Percentiles rank a stretch among this genome's conserved stretches.
phyloP scores from a whole-genome alignment of 2,329 filamentous ascomycete genomes.

The Didymella glomerata region DNA sequence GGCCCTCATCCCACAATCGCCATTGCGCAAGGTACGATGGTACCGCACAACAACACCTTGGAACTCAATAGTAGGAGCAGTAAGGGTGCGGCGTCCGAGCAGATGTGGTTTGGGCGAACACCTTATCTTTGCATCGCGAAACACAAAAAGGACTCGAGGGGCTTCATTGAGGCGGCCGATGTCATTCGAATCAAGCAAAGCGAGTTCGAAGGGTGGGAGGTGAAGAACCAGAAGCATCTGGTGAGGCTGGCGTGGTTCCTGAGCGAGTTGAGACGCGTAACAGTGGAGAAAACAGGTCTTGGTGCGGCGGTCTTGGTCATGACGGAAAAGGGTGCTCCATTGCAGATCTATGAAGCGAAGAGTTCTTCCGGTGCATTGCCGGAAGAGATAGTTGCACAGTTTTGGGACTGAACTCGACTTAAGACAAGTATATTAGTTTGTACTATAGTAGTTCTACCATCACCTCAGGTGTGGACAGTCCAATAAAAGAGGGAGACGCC shows the following conservation, averaged over 20 bases:
- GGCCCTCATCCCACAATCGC: neutral
- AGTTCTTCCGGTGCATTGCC: neutral
- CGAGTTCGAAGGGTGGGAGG: slow-evolving; percentile 2
- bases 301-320: slow-evolving; percentile 8
- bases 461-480: neutral
- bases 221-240: neutral
- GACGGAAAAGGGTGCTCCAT: slow-evolving; percentile 7
- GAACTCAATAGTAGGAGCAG: neutral
- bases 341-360: slow-evolving; percentile 8
- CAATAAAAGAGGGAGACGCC: neutral
- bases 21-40: neutral
- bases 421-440: neutral
- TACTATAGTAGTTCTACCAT: neutral
- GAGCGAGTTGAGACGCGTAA: neutral
- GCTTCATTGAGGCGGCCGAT: neutral
- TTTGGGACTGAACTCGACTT: neutral
- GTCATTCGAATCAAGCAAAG: neutral
- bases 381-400: neutral
- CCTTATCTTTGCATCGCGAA: neutral
- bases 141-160: neutral
- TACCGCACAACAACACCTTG: neutral
- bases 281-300: slow-evolving; percentile 1
- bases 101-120: neutral
- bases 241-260: slow-evolving; percentile 6
- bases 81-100: neutral